Percentiles rank a stretch among this genome's conserved stretches.
Evolutionary conservation across 129 eudicot genomes (phyloP).

Genomic region (Centella asiatica): DNA sequence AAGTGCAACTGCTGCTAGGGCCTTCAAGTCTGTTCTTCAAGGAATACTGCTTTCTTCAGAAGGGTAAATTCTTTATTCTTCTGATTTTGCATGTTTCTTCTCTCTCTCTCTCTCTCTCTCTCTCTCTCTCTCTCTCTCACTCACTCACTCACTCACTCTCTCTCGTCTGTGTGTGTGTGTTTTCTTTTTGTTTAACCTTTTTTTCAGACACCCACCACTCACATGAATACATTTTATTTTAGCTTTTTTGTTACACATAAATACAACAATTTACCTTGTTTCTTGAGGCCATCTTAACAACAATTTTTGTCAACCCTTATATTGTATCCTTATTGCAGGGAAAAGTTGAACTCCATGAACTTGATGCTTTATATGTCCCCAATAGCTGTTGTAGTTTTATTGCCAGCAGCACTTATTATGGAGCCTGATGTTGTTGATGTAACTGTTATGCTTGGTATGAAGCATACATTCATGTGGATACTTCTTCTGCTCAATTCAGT

Average conservation of each 20-base stretch:
- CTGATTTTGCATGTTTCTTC: too few species aligned
- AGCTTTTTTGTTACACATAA: too few species aligned
- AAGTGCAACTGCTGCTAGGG: conserved; percentile 94
- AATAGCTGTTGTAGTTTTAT: conserved; percentile 63
- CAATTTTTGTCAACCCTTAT: too few species aligned
- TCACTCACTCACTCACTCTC: too few species aligned
- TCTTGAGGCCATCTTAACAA: too few species aligned
- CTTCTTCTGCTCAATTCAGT: conserved; percentile 65
- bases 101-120: too few species aligned
- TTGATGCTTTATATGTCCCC: conserved; percentile 96
- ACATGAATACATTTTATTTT: too few species aligned
- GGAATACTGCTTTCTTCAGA: conserved; percentile 88
- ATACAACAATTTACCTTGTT: too few species aligned
- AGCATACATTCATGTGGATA: conserved; percentile 68
- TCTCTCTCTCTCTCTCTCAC: too few species aligned
- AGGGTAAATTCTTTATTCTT: conserved; percentile 43
- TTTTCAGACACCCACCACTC: too few species aligned
- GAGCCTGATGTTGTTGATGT: conserved; percentile 83
- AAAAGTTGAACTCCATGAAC: conserved; percentile 96
- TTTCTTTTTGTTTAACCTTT: too few species aligned
- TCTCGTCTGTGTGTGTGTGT: too few species aligned
- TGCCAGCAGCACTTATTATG: conserved; percentile 82
- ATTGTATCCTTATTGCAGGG: conserved; percentile 44
- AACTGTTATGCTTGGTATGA: conserved; percentile 42
- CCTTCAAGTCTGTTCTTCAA: conserved; percentile 97